Base-by-base conservation (phyloP, 371 early-diverging fungal genomes). In the Syncephalis plumigaleata region DNA sequence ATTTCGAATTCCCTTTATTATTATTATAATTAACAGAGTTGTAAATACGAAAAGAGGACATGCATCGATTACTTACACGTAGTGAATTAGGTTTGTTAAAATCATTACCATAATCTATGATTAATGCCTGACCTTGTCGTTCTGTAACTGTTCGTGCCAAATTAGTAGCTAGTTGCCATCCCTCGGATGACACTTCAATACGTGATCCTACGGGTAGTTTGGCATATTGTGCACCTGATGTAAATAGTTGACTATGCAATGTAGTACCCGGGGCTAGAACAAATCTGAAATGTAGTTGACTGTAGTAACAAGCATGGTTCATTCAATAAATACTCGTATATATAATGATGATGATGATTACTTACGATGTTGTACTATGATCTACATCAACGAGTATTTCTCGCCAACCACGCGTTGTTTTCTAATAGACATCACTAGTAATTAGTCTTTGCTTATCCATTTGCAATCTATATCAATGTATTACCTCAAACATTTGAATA, bases 71-170 rank as follows among this genome's bases (percentile, higher is more conserved):
- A 48, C 66, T 51, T 68, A 87, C 90, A 42, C 96, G 68, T 42
- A 94, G 60, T 20, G 87, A 84, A 46, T 86, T 80, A 1, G 78
- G 73, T 48, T 77, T 74, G 1, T 71, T 61, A 55, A 76, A 63
- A 50, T 91, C 81, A 48, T 81, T 70, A 3, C 97, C 97, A 56
- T 97, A 97, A 65, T 97, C 97, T 40, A 91, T 65, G 9, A 85
- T 58, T 36, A 94, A 57, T 0, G 79, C 91, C n/a, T 72, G 59
- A 11, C 94, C 94, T 15, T 73, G 76, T 36, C 72, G 57, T 9
- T 56, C 52, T 25, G 72, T 52, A 16, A 90, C 51, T 46, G 75
- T 60, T 42, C 77, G 58, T 1, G 84, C 77, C 42, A 94, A 68
- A 46, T 67, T 63, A 4, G 70, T 55, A 37, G 77, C 68, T 4